phyloP scores from a whole-genome alignment of 768 basidiomycete genomes.

The Pleurotus tuoliensis region DNA sequence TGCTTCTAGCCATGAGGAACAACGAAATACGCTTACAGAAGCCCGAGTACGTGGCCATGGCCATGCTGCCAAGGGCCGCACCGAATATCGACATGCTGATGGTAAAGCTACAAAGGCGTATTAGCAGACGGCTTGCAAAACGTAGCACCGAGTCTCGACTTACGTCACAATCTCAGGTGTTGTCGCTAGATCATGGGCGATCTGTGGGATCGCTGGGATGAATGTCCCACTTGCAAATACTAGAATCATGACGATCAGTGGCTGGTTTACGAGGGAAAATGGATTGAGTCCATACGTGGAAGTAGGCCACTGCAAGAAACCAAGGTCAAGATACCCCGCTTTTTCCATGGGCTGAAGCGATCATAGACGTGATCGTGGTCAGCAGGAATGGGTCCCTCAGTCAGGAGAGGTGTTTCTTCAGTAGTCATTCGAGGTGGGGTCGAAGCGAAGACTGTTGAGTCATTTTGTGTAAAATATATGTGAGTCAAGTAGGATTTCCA shows the following conservation, averaged over 20 bases:
- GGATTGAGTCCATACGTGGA: slow-evolving; percentile 47
- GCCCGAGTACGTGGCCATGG: slow-evolving; percentile 48
- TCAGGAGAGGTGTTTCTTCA: not conserved
- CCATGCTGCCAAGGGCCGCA: slow-evolving; percentile 40
- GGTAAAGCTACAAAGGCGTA: slow-evolving; percentile 30
- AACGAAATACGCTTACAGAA: slow-evolving; percentile 33
- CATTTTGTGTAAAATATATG: no score
- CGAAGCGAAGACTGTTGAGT: no score
- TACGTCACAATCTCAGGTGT: slow-evolving; percentile 58
- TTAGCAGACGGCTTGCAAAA: not conserved
- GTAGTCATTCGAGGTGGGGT: not conserved
- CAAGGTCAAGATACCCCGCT: slow-evolving; percentile 43
- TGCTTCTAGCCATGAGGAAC: no score
- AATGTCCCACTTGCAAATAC: slow-evolving; percentile 70
- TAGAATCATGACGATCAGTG: slow-evolving; percentile 39
- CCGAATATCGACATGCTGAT: slow-evolving; percentile 50
- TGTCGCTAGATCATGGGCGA: slow-evolving; percentile 60
- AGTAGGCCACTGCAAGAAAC: slow-evolving; percentile 51
- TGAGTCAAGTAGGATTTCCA: no score
- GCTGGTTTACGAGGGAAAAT: slow-evolving; percentile 23
- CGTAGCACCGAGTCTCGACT: not conserved
- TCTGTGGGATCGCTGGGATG: slow-evolving; percentile 70
- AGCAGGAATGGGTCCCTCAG: not conserved
- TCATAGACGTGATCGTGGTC: slow-evolving; percentile 30
- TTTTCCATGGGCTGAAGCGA: slow-evolving; percentile 40